Conservation (phyloP, 495 filamentous ascomycete species). For the Neurospora sp. region DNA sequence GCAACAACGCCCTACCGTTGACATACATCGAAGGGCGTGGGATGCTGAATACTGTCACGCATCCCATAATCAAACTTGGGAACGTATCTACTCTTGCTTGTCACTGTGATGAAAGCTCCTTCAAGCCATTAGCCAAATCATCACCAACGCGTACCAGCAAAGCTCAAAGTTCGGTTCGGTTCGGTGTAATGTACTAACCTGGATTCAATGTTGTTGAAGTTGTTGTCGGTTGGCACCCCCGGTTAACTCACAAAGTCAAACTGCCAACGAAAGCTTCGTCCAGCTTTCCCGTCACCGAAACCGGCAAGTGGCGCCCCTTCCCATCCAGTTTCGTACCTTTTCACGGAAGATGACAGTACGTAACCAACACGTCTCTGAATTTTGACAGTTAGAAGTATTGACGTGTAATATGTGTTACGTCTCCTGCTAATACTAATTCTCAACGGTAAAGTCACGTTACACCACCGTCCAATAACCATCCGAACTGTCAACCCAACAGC, state of each 20-base stretch:
- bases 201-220: not conserved
- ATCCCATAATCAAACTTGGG: not conserved
- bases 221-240: no score
- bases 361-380: no score
- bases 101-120: not conserved
- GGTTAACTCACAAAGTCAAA: no score
- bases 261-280: no score
- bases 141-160: not conserved
- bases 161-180: not conserved
- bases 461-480: not conserved
- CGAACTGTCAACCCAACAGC: not conserved
- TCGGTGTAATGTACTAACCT: not conserved
- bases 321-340: not conserved
- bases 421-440: no score
- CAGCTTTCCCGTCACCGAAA: not conserved
- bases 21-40: not conserved
- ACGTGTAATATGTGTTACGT: no score
- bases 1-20: not conserved
- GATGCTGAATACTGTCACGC: not conserved
- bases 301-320: not conserved
- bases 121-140: not conserved
- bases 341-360: not conserved
- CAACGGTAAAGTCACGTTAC: not conserved
- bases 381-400: no score
- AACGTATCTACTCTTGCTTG: not conserved